A percentile compares a stretch with the other conserved stretches of the same genome.
These are phyloP conservation scores for Moesziomyces sp. DNA, from an alignment of 1,284 basidiomycete species.

Conservation along the genomic window DNA sequence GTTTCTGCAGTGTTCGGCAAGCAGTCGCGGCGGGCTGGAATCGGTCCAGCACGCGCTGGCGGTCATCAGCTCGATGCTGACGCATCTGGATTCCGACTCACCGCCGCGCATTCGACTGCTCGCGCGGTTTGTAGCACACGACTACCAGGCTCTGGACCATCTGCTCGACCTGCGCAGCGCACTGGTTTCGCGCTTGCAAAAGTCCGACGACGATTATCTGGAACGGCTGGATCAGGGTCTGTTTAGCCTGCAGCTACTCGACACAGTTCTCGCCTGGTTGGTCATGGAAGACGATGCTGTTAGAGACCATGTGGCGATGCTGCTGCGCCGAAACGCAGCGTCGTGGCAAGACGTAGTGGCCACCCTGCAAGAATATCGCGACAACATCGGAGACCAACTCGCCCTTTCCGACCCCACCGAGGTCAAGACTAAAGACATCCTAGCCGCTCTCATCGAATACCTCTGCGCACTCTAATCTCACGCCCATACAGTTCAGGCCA, in stretches of 20 bases:
- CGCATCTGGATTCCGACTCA: conserved; percentile 87
- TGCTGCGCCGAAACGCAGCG: conserved; percentile 30
- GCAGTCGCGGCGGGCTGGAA: conserved; percentile 64
- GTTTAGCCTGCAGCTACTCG: conserved; percentile 87
- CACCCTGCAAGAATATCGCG: conserved; percentile 52
- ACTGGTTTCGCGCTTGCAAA: conserved; percentile 73
- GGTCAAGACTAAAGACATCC: conserved; percentile 45
- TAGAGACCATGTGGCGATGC: conserved; percentile 37
- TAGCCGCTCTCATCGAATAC: conserved; percentile 54
- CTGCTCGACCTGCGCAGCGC: conserved; percentile 85
- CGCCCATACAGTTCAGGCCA: no score
- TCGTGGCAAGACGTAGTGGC: conserved; percentile 23
- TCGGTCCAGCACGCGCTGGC: conserved; percentile 88
- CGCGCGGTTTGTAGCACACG: conserved; percentile 89
- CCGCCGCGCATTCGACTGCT: conserved; percentile 82
- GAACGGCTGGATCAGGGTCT: conserved; percentile 84
- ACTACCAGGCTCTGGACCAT: conserved; percentile 93
- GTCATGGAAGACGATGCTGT: conserved; percentile 95
- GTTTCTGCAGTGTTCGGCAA: conserved; percentile 71
- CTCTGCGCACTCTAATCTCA: conserved; percentile 32
- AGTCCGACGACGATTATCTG: conserved; percentile 81
- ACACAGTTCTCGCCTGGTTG: conserved; percentile 94
- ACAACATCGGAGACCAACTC: conserved; percentile 56
- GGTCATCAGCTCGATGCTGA: conserved; percentile 86
- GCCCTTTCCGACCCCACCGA: conserved; percentile 2